Percentiles rank a stretch among this genome's conserved stretches.
phyloP scores from a whole-genome alignment of 2,329 filamentous ascomycete genomes.

The Calonectria honghensis region DNA sequence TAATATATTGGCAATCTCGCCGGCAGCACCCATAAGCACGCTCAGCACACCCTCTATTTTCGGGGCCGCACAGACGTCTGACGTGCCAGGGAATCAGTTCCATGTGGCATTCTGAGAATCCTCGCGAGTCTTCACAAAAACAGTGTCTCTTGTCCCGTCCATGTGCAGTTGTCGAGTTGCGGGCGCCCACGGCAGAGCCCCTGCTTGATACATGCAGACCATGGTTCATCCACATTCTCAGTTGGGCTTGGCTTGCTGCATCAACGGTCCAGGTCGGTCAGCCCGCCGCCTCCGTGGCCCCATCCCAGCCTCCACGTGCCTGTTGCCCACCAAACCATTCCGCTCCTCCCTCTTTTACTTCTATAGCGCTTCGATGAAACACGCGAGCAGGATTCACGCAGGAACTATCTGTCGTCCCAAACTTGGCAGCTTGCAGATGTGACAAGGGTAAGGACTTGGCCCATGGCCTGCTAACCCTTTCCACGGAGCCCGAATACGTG shows the following conservation, averaged over 20 bases:
- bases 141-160: not conserved
- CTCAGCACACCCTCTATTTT: constrained; percentile 32
- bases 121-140: constrained; percentile 4
- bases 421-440: constrained; percentile 4
- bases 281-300: constrained; percentile 40
- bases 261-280: constrained; percentile 42
- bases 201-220: constrained; percentile 40
- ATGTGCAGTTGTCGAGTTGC: not conserved
- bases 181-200: constrained; percentile 34
- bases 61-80: constrained; percentile 10
- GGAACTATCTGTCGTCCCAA: constrained; percentile 19
- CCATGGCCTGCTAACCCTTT: not conserved
- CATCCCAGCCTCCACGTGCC: constrained; percentile 49
- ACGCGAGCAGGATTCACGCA: constrained; percentile 14
- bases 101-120: constrained; percentile 1
- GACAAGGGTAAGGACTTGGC: constrained; percentile 6
- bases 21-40: constrained; percentile 15
- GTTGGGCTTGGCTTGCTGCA: constrained; percentile 52
- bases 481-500: constrained; percentile 25
- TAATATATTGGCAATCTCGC: constrained; percentile 26
- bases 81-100: constrained; percentile 14
- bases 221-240: constrained; percentile 54
- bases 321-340: constrained; percentile 35
- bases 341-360: constrained; percentile 25
- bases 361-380: constrained; percentile 28